Evolutionary conservation across 306 rosid species (phyloP).

Genomic region (Cicer yamashitae): DNA sequence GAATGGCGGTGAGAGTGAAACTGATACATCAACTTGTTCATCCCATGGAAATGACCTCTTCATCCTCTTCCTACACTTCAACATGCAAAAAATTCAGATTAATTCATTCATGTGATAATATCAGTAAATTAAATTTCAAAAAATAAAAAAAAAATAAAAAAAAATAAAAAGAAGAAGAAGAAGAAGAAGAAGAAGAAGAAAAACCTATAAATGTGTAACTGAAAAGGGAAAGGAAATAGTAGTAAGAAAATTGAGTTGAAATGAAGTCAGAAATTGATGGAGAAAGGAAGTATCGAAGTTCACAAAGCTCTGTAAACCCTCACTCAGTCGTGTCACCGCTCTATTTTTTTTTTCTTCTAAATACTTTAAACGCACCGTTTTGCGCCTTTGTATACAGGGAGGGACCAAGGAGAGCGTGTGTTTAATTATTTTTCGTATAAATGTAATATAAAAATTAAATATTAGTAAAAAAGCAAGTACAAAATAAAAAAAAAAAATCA

Average conservation of each 20-base stretch:
- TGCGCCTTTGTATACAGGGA: background rate
- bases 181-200: too few relatives aligned
- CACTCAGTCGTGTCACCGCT: background rate
- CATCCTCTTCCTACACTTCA: conserved; percentile 46
- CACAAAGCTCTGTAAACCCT: background rate
- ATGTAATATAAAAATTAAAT: too few relatives aligned
- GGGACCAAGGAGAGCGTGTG: background rate
- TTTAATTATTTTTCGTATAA: background rate
- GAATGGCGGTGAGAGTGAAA: background rate
- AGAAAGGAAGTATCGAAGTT: background rate
- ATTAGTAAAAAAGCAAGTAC: too few relatives aligned
- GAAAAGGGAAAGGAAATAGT: background rate
- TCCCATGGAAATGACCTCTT: conserved; percentile 67
- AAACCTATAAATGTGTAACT: background rate
- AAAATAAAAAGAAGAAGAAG: too few relatives aligned
- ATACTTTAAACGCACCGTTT: background rate
- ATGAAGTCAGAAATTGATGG: background rate
- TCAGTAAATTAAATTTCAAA: background rate
- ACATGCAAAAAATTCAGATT: background rate
- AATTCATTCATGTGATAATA: background rate
- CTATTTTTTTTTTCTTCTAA: background rate
- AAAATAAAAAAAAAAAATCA: too few relatives aligned
- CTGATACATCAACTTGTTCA: conserved; percentile 43
- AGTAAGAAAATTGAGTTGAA: background rate
- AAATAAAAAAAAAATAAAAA: too few relatives aligned